Evolutionary conservation across 129 eudicot species (phyloP).

Genomic region (Helichrysum umbraculigerum): DNA sequence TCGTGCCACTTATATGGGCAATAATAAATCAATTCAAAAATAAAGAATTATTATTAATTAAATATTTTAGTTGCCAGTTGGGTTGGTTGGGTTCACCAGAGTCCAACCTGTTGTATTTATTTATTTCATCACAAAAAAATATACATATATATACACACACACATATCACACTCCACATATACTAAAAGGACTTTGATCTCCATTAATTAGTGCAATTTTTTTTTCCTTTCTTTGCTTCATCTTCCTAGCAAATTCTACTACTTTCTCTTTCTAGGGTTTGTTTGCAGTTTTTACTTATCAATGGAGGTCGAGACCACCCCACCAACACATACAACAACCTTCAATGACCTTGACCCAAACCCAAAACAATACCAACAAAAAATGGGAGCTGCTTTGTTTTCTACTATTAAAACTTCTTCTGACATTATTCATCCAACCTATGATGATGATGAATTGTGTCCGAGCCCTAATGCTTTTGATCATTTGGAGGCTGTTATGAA

Average conservation of each 20-base stretch:
- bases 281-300: neutral
- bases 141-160: neutral
- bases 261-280: neutral
- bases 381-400: slow-evolving; percentile 16
- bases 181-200: neutral
- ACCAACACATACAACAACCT: slow-evolving; percentile 16
- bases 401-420: slow-evolving; percentile 10
- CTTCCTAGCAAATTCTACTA: neutral
- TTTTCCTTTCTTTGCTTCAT: too few relatives aligned
- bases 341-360: slow-evolving; percentile 20
- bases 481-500: slow-evolving; percentile 66
- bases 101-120: too few relatives aligned
- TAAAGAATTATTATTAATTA: too few relatives aligned
- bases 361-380: slow-evolving; percentile 12
- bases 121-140: too few relatives aligned
- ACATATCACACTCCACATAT: neutral
- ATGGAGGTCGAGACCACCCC: slow-evolving; percentile 44
- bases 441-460: neutral
- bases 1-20: too few relatives aligned
- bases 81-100: too few relatives aligned
- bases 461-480: slow-evolving; percentile 1
- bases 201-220: slow-evolving; percentile 13
- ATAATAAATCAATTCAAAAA: too few relatives aligned
- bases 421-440: neutral
- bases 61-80: too few relatives aligned